phyloP scores from a whole-genome alignment of 2,329 filamentous ascomycete species.

The Penicillium rolfsii region DNA sequence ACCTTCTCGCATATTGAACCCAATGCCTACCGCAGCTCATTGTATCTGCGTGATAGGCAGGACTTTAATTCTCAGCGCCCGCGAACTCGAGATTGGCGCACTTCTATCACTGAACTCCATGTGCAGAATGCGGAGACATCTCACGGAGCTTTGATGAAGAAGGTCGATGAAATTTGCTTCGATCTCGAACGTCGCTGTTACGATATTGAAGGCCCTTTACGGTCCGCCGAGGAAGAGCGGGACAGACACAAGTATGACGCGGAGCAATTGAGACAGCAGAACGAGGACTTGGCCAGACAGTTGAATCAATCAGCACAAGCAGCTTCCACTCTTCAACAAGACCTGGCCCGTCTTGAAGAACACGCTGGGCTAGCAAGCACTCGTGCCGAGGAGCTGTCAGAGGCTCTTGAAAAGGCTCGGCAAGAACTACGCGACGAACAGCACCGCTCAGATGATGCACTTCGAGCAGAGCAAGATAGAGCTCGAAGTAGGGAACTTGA shows the following conservation, averaged over 20 bases:
- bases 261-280: conserved; percentile 39
- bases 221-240: conserved; percentile 43
- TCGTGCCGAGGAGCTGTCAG: conserved; percentile 43
- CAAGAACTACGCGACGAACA: conserved; percentile 44
- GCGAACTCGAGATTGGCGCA: conserved; percentile 54
- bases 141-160: conserved; percentile 52
- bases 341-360: conserved; percentile 42
- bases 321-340: conserved; percentile 45
- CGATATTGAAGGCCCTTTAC: conserved; percentile 58
- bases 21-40: conserved; percentile 13
- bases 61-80: conserved; percentile 20
- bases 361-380: conserved; percentile 44
- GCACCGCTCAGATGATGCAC: conserved; percentile 36
- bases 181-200: conserved; percentile 61
- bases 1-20: conserved; percentile 20
- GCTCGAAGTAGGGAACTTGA: conserved; percentile 47
- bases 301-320: conserved; percentile 41
- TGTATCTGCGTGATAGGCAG: conserved; percentile 16
- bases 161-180: conserved; percentile 57
- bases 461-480: conserved; percentile 32
- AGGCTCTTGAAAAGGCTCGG: conserved; percentile 38
- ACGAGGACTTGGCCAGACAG: conserved; percentile 43
- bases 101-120: conserved; percentile 51
- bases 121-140: conserved; percentile 47
- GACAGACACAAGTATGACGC: conserved; percentile 40